Base-by-base conservation (phyloP, 2,329 filamentous ascomycete genomes). In the Dactylellina sp. region DNA sequence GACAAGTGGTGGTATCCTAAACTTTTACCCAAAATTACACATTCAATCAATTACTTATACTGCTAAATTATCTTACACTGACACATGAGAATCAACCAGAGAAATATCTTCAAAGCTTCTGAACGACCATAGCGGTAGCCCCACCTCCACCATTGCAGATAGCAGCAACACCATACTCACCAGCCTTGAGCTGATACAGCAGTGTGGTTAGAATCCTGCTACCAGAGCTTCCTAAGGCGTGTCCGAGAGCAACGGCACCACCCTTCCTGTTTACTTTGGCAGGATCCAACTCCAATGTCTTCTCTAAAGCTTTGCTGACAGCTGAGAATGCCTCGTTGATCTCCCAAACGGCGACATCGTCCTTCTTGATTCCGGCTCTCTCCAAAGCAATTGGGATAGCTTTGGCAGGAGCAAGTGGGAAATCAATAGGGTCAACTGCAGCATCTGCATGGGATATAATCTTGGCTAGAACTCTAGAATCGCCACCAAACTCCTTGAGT, bases 71-170 rank as follows among this genome's bases (percentile, higher is more conserved):
- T 40, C 37, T 40, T 40, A 40, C 37, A 40, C 12, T 14, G 12
- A 32, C 22, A n/a, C 7, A 9, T 12, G 7, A 39, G n/a, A 55
- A 14, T 0, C 18, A 40, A 40, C 35, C n/a, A 20, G 35, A 22
- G 24, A 9, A 5, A 28, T 6, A 16, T 85, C 78, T 32, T 89
- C 89, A 74, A 37, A 74, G 28, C 35, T 74, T 74, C 82, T 98
- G 93, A 62, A 99, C 92, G 53, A 98, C 92, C 80, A 98, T 86
- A 0, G 93, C 95, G 7, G 91, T 94, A 0, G 94, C 92, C 12
- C 93, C 94, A 71, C 95, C 95, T 44, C 95, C 95, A 49, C 95
- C 95, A 79, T 99, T 99, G 84, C 95, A 98, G 75, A 99, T 98
- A 1, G 93, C 93, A 14, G 93, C 95, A 76, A 94, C 91, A 61